These are phyloP conservation scores for Neodidymelliopsis sp. DNA, from an alignment of 2,329 filamentous ascomycete species.

Conservation along the genomic window DNA sequence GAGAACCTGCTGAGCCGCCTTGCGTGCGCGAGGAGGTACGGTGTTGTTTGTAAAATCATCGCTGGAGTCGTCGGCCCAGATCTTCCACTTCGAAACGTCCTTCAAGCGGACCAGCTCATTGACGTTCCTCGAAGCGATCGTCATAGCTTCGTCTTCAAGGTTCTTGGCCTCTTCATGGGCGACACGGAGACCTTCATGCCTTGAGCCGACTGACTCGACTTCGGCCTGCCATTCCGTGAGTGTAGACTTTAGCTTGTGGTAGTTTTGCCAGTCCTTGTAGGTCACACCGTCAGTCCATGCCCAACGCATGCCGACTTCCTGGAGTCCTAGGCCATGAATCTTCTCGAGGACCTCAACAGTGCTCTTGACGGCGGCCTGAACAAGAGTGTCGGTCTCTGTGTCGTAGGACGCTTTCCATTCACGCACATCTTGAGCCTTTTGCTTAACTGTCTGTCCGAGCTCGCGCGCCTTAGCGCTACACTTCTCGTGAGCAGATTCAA, in stretches of 20 bases:
- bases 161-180: slow-evolving; percentile 73
- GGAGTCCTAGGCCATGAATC: slow-evolving; percentile 82
- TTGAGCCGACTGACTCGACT: slow-evolving; percentile 76
- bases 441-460: slow-evolving; percentile 76
- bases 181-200: slow-evolving; percentile 73
- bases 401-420: slow-evolving; percentile 79
- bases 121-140: slow-evolving; percentile 77
- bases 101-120: slow-evolving; percentile 82
- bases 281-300: slow-evolving; percentile 95
- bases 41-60: slow-evolving; percentile 79
- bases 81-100: slow-evolving; percentile 84
- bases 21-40: slow-evolving; percentile 64
- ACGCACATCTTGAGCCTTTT: slow-evolving; percentile 77
- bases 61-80: slow-evolving; percentile 73
- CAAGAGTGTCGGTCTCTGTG: slow-evolving; percentile 70
- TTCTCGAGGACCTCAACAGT: slow-evolving; percentile 83
- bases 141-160: slow-evolving; percentile 82
- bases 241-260: slow-evolving; percentile 83
- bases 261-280: slow-evolving; percentile 97
- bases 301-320: slow-evolving; percentile 93
- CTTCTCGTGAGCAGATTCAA: slow-evolving; percentile 61
- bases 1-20: slow-evolving; percentile 53
- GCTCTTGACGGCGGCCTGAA: slow-evolving; percentile 76
- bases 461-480: slow-evolving; percentile 66
- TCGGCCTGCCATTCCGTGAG: slow-evolving; percentile 86